Evolutionary conservation across 345 rosid species (phyloP), one percentile per base, ranked within the genome.

Genomic region (Eucalyptus curtisii): DNA sequence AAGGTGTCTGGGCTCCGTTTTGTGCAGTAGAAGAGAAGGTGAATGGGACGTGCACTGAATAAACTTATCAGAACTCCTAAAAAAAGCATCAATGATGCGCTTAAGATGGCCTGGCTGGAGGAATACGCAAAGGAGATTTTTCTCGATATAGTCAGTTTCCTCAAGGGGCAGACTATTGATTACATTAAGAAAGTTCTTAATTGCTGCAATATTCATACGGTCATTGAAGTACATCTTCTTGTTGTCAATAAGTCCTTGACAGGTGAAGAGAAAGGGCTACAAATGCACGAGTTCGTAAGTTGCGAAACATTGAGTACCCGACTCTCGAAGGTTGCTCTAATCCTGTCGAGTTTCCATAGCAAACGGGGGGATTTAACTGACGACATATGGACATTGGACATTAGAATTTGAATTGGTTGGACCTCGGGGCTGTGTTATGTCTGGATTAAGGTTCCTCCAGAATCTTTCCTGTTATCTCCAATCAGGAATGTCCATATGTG

Each of bases 381-480:
- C 0, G 31, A 59, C n/a, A 0, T 59, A 0, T 59, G 66, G 66
- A 27, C 66, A 25, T 59, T 12, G 31, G 31, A 1, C 66, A 27
- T 22, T 24, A 20, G 27, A 55, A 55, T 55, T 55, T 55, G 30
- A 55, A 55, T 55, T 59, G 15, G 15, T 27, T 27, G 66, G 66
- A 25, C 4, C 66, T 5, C 1, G 0, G 66, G 66, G 66, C 66
- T 12, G 31, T 27, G n/a, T 11, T 59, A 0, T 27, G n/a, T 6
- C 66, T 59, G 31, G 31, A 59, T 27, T 59, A 59, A 25, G 66
- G 66, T 25, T 59, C n/a, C 7, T 59, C 66, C n/a, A 11, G 31
- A 59, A 59, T 5, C n/a, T 59, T 25, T 25, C 14, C 4, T 59
- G 8, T 0, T 5, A 11, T 27, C 66, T 27, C 66, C 31, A 59